These are phyloP conservation scores for Dioscorea alata DNA, from an alignment of 106 monocot genomes.

Conservation along the genomic window DNA sequence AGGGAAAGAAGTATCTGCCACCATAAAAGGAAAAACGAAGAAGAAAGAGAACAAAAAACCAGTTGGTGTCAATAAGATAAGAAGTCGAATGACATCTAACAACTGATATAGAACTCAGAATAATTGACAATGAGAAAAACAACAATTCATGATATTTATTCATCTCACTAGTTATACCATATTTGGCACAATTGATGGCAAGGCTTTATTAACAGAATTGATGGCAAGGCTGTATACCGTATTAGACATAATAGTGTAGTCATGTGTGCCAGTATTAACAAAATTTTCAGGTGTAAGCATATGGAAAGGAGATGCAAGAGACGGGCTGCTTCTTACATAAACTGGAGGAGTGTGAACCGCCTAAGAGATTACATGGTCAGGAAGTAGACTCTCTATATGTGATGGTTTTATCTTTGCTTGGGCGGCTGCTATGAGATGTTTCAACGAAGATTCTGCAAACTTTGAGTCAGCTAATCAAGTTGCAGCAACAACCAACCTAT, in stretches of 20 bases:
- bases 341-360: conserved; percentile 23
- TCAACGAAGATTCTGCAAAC: conserved; percentile 49
- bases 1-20: no score
- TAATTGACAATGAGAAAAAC: no score
- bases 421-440: conserved; percentile 91
- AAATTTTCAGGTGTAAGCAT: conserved; percentile 21
- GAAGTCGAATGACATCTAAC: no score
- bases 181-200: conserved; percentile 92
- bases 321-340: conserved; percentile 44
- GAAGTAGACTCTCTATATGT: conserved; percentile 22
- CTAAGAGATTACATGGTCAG: conserved; percentile 28
- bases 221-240: conserved; percentile 82
- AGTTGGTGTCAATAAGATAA: no score
- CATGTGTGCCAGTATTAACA: conserved; percentile 32
- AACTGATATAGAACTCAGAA: no score
- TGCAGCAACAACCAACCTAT: conserved; percentile 26
- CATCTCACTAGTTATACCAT: conserved; percentile 89
- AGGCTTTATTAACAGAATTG: conserved; percentile 88
- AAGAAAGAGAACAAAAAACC: no score
- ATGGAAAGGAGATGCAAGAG: conserved; percentile 30
- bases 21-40: no score
- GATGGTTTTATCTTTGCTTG: conserved; percentile 75
- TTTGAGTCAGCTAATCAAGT: conserved; percentile 29
- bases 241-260: conserved; percentile 22
- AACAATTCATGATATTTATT: neutral